Base-by-base conservation (phyloP, 257 asterid species). In the Ehretia macrophylla region DNA sequence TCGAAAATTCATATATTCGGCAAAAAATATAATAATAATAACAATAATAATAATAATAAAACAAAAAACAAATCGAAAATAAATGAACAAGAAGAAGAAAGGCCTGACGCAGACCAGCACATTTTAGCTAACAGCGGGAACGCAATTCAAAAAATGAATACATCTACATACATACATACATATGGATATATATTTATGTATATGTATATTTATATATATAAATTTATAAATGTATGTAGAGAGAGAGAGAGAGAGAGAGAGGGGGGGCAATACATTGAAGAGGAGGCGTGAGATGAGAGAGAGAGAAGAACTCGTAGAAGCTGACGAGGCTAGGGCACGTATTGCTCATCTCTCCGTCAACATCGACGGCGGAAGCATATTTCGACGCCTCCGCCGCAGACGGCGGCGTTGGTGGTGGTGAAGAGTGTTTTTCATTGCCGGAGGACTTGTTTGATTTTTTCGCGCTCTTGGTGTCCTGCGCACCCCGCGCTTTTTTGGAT, bases 221-320 rank as follows among this genome's bases (percentile, higher is more conserved):
- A n/a, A n/a, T n/a, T n/a, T n/a, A n/a, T n/a, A n/a, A n/a, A n/a
- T n/a, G n/a, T n/a, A n/a, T n/a, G n/a, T n/a, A n/a, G n/a, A n/a
- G n/a, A n/a, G n/a, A n/a, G n/a, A n/a, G n/a, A n/a, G n/a, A 42
- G 14, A 42, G 47, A 42, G 47, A 42, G 47, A 42, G 47, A 42
- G 47, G 8, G 62, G 16, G 58, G 44, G 56, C 55, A 73, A 65
- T 81, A 92, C 99, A 83, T 66, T 92, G 99, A 68, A 92, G 73
- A 56, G 99, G 99, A 54, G 99, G 96, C 57, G 89, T 84, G 76
- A 88, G 95, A 79, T 92, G 96, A 51, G 96, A 86, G 48, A 92
- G 95, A 21, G 99, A 92, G 54, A 92, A 92, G 80, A 92, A 92
- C 76, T 92, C 96, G 74, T 92, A 92, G 78, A 92, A 92, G 85